A percentile compares a stretch with the other conserved stretches of the same genome.
phyloP scores from a whole-genome alignment of 2,329 filamentous ascomycete genomes.

The Hyphodiscus sp. region DNA sequence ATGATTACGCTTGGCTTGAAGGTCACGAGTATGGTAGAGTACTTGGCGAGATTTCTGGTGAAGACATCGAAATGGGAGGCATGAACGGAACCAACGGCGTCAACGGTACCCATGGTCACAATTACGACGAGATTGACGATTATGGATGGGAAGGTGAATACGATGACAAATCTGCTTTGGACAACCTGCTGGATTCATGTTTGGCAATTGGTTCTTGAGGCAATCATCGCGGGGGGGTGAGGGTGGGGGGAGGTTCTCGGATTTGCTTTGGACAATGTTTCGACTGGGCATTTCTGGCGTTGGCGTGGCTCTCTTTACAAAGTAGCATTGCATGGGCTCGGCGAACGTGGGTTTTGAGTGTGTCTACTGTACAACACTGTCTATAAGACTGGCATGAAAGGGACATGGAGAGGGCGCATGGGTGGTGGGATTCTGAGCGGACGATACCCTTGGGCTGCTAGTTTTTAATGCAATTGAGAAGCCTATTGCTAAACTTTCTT shows the following conservation, averaged over 20 bases:
- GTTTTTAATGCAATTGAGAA: background rate
- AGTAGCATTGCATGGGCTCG: constrained; percentile 19
- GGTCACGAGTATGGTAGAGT: constrained; percentile 30
- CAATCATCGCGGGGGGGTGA: background rate
- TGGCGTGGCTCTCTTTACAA: constrained; percentile 10
- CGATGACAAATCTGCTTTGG: constrained; percentile 45
- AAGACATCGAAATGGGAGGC: constrained; percentile 30
- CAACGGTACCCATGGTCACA: constrained; percentile 47
- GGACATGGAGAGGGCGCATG: constrained; percentile 2
- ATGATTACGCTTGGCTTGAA: constrained; percentile 44
- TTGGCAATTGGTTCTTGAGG: constrained; percentile 26
- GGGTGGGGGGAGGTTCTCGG: too few relatives aligned
- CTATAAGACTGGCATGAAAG: constrained; percentile 14
- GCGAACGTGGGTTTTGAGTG: constrained; percentile 10
- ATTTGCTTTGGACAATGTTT: constrained; percentile 1
- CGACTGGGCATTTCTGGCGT: constrained; percentile 15
- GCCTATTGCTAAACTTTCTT: background rate
- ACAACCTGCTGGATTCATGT: constrained; percentile 42
- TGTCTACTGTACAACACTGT: constrained; percentile 14
- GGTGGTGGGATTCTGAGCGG: constrained; percentile 13
- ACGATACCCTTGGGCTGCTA: constrained; percentile 22
- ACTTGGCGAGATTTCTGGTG: constrained; percentile 30
- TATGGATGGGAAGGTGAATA: constrained; percentile 56
- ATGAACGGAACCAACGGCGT: constrained; percentile 31
- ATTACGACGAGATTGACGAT: constrained; percentile 50